Conservation (phyloP, 1,284 basidiomycete genomes). For the Rhodotorula sp. region DNA sequence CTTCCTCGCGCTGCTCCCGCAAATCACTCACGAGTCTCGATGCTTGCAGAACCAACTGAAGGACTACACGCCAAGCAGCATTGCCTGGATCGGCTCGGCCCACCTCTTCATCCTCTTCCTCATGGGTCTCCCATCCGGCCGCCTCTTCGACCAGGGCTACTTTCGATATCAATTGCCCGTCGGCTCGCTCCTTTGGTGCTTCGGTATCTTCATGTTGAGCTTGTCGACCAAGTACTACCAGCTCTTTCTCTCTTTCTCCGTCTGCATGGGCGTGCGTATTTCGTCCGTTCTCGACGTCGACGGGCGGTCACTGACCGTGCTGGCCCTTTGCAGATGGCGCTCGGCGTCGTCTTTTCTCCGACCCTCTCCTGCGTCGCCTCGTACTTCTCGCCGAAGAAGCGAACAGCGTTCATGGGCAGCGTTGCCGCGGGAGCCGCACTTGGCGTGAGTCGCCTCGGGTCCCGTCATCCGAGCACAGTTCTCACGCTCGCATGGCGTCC, state of each 20-base stretch:
- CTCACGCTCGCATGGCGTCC: not conserved
- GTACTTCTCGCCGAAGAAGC: conserved; percentile 15
- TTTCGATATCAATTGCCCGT: conserved; percentile 25
- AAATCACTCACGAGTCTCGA: not conserved
- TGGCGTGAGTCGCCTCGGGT: not conserved
- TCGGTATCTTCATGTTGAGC: conserved; percentile 21
- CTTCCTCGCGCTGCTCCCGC: not conserved
- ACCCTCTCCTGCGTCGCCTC: conserved; percentile 16
- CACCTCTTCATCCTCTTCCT: conserved; percentile 23
- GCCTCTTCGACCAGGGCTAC: conserved; percentile 20
- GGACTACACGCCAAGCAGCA: conserved; percentile 9
- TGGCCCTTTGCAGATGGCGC: conserved; percentile 5
- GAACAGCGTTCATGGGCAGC: conserved; percentile 19
- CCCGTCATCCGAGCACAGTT: no score
- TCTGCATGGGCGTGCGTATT: conserved; percentile 23
- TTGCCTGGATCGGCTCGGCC: conserved; percentile 22
- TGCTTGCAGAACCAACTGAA: conserved; percentile 5
- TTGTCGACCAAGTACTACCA: conserved; percentile 6
- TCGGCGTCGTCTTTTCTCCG: conserved; percentile 13
- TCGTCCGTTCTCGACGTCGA: not conserved
- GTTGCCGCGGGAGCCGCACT: not conserved
- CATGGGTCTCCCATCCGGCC: conserved; percentile 9
- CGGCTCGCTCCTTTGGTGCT: conserved; percentile 15
- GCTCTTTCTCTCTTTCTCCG: conserved; percentile 15
- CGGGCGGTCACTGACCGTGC: no score